These are phyloP conservation scores for Allium sativum DNA, from an alignment of 106 monocot species.

Conservation along the genomic window DNA sequence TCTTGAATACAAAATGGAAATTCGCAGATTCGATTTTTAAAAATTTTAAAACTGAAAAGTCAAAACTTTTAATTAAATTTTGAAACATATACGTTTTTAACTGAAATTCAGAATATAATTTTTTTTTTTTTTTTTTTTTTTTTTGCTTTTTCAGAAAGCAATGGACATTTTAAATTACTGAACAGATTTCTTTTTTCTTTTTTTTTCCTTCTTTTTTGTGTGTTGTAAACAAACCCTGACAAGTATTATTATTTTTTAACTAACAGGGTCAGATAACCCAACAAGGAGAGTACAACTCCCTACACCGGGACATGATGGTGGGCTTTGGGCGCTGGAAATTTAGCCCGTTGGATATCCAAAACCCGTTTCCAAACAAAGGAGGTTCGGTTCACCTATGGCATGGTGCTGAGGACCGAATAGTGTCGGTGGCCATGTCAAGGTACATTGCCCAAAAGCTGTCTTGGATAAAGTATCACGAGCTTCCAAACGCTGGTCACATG, in stretches of 20 bases:
- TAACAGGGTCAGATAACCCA: conserved; percentile 23
- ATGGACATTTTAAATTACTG: too few relatives aligned
- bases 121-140: too few relatives aligned
- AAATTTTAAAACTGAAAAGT: too few relatives aligned
- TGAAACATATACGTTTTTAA: too few relatives aligned
- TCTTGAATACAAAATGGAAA: too few relatives aligned
- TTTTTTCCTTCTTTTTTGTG: too few relatives aligned
- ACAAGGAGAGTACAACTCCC: conserved; percentile 39
- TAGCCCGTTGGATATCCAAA: conserved; percentile 39
- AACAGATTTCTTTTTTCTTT: background rate
- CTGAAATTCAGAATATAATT: too few relatives aligned
- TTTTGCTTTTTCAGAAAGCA: too few relatives aligned
- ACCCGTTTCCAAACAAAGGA: conserved; percentile 33
- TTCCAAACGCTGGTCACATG: conserved; percentile 45
- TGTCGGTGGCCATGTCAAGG: conserved; percentile 26
- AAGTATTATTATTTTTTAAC: background rate
- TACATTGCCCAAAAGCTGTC: conserved; percentile 35
- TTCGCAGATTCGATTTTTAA: too few relatives aligned
- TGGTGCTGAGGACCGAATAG: conserved; percentile 34
- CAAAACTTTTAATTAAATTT: too few relatives aligned
- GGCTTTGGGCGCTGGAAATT: conserved; percentile 52
- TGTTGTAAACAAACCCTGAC: too few relatives aligned
- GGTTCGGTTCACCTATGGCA: conserved; percentile 60
- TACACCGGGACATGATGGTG: conserved; percentile 58
- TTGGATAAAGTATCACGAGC: conserved; percentile 54